phyloP scores from a whole-genome alignment of 2,329 filamentous ascomycete genomes.

The Xylaria sp. region DNA sequence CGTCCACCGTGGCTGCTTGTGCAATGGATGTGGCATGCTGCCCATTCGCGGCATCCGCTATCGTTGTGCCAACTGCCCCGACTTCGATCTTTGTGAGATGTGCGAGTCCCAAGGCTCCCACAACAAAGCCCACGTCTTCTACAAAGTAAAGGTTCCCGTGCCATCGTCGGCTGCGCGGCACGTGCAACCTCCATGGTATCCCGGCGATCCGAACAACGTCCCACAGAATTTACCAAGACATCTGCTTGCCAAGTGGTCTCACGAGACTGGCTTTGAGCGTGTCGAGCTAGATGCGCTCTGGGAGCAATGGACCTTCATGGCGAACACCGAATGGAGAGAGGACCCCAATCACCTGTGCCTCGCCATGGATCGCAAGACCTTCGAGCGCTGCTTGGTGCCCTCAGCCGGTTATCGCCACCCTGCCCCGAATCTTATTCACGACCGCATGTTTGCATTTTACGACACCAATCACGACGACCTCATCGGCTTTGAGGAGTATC shows the following conservation, averaged over 20 bases:
- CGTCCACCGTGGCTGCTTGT: constrained; percentile 91
- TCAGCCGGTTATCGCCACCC: constrained; percentile 82
- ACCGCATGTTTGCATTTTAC: constrained; percentile 97
- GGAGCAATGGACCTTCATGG: constrained; percentile 97
- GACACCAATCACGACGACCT: constrained; percentile 88
- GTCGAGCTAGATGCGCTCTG: constrained; percentile 92
- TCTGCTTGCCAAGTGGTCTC: constrained; percentile 74
- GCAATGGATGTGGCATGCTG: constrained; percentile 86
- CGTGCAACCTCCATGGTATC: constrained; percentile 86
- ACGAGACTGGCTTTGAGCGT: constrained; percentile 82
- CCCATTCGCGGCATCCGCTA: constrained; percentile 94
- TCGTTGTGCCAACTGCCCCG: constrained; percentile 93
- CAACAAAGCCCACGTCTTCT: constrained; percentile 93
- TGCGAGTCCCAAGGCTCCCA: constrained; percentile 86
- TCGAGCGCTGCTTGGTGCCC: constrained; percentile 89
- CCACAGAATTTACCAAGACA: constrained; percentile 73
- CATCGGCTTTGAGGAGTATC: constrained; percentile 92
- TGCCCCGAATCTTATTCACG: constrained; percentile 89
- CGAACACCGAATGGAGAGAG: constrained; percentile 82
- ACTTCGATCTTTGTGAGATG: constrained; percentile 94
- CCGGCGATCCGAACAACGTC: constrained; percentile 82
- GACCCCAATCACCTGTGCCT: constrained; percentile 82
- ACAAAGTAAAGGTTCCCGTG: constrained; percentile 91
- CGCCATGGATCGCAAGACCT: constrained; percentile 92
- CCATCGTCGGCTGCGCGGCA: constrained; percentile 85